phyloP scores from a whole-genome alignment of 2,329 filamentous ascomycete genomes.

The Juglanconis oblonga region DNA sequence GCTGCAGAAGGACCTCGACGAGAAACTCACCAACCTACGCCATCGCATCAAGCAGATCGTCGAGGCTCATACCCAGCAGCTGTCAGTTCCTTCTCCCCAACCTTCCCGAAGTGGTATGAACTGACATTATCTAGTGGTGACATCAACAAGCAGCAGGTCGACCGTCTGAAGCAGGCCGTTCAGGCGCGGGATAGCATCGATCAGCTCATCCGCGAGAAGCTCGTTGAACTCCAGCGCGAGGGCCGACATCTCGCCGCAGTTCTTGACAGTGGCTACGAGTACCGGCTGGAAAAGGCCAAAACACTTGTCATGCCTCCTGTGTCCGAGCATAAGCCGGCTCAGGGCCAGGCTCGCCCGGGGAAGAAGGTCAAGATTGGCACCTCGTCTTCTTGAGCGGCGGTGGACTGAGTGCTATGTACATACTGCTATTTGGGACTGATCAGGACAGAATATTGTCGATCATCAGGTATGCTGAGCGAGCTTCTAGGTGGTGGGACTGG shows the following conservation, averaged over 20 bases:
- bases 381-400: background rate
- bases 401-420: slow-evolving; percentile 1
- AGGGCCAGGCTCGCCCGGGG: background rate
- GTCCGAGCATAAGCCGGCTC: background rate
- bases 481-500: background rate
- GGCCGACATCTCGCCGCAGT: slow-evolving; percentile 18
- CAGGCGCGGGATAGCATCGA: slow-evolving; percentile 21
- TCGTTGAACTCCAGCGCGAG: slow-evolving; percentile 9
- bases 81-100: background rate
- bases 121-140: background rate
- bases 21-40: slow-evolving; percentile 5
- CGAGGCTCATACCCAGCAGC: slow-evolving; percentile 6
- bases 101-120: background rate
- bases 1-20: slow-evolving; percentile 11
- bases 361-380: slow-evolving; percentile 4
- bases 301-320: background rate
- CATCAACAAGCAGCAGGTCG: slow-evolving; percentile 20
- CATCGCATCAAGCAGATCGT: slow-evolving; percentile 10
- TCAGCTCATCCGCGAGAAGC: slow-evolving; percentile 18
- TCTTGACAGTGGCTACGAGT: slow-evolving; percentile 21
- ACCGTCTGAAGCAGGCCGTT: slow-evolving; percentile 20
- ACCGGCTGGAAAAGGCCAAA: slow-evolving; percentile 20
- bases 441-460: background rate
- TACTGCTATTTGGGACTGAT: background rate
- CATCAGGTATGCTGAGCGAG: background rate